Evolutionary conservation across 2,329 filamentous ascomycete genomes (phyloP).

Genomic region (Tolypocladium capitatum): DNA sequence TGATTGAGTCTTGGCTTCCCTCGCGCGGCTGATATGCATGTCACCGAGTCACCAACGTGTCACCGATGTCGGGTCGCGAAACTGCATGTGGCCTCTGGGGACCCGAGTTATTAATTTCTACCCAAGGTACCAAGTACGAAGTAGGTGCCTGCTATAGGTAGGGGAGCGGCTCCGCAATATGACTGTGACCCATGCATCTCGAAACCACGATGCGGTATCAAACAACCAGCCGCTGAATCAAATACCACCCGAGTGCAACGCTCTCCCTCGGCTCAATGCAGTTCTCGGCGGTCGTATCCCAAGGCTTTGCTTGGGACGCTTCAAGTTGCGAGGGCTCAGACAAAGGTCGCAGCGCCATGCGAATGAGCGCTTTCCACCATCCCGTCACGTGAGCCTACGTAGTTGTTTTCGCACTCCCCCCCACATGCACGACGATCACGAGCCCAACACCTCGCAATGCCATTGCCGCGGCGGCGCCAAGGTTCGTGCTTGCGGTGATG

Average conservation of each 20-base stretch:
- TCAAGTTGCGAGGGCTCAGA: not conserved
- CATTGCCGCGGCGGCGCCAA: not conserved
- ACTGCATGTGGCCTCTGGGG: too few species aligned
- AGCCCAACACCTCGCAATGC: not conserved
- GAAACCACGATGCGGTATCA: too few species aligned
- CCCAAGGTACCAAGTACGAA: too few species aligned
- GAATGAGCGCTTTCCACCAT: not conserved
- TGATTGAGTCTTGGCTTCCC: not conserved
- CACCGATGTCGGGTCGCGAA: not conserved
- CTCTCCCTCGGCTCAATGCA: not conserved
- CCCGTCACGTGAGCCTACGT: slow-evolving; percentile 6
- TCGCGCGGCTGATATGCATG: not conserved
- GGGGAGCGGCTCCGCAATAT: not conserved
- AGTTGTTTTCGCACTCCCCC: not conserved
- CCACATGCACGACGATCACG: not conserved
- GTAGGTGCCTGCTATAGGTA: too few species aligned
- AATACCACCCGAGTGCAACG: too few species aligned
- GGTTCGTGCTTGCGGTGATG: slow-evolving; percentile 25
- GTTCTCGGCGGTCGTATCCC: too few species aligned
- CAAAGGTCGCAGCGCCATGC: not conserved
- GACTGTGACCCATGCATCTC: not conserved
- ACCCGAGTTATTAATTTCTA: too few species aligned
- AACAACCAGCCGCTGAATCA: too few species aligned
- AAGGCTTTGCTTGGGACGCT: not conserved
- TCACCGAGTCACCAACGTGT: not conserved